These are phyloP conservation scores for Prunus campanulata DNA, from an alignment of 306 rosid species.

Conservation along the genomic window DNA sequence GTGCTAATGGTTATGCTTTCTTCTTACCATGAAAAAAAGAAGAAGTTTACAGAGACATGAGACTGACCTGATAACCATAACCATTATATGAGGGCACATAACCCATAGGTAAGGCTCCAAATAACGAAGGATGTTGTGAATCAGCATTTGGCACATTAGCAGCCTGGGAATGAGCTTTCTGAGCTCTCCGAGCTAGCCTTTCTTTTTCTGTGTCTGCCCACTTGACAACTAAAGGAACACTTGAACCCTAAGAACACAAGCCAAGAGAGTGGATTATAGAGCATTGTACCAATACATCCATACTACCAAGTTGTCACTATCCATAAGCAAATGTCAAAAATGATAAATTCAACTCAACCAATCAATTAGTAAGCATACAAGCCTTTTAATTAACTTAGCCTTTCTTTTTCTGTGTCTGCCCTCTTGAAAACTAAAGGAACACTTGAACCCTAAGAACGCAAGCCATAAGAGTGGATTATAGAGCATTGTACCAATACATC, in stretches of 20 bases:
- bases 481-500: conserved; percentile 10
- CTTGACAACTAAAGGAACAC: conserved; percentile 97
- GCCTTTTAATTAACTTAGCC: conserved; percentile 33
- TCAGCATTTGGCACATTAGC: conserved; percentile 61
- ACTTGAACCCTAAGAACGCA: conserved; percentile 69
- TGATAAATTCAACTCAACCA: conserved; percentile 10
- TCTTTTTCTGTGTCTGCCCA: conserved; percentile 99
- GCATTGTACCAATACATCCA: conserved; percentile 7
- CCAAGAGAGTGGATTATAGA: conserved; percentile 26
- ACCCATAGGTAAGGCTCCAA: conserved; percentile 90
- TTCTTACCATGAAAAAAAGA: not conserved
- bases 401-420: conserved; percentile 99
- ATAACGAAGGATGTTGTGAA: conserved; percentile 81
- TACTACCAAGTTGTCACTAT: conserved; percentile 6
- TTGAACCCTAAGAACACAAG: conserved; percentile 64
- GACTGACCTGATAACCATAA: conserved; percentile 86
- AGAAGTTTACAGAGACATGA: not conserved
- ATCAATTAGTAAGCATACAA: not conserved
- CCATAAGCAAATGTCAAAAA: not conserved
- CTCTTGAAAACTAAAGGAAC: conserved; percentile 98
- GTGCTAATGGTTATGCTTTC: conserved; percentile 2
- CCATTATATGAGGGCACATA: conserved; percentile 92
- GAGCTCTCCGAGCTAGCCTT: conserved; percentile 97
- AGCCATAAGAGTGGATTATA: conserved; percentile 26
- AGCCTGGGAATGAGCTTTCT: conserved; percentile 86